Percentiles rank a stretch among this genome's conserved stretches.
Conservation (phyloP, 1,284 basidiomycete genomes). For the Ustilago lituana region DNA sequence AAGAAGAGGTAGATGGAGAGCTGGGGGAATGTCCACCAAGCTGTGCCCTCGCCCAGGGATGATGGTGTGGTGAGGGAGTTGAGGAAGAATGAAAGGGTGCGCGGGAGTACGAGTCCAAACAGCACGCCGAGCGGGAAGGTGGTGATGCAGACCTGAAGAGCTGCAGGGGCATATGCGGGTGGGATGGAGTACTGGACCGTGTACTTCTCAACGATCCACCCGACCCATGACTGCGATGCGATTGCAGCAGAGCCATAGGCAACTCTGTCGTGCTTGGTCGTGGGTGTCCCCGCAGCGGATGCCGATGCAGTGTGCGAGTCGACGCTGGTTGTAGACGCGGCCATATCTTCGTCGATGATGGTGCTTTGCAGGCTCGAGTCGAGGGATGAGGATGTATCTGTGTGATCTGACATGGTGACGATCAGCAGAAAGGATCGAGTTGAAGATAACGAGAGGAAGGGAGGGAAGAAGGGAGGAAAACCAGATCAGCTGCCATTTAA, state of each 20-base stretch:
- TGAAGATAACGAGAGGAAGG: neutral
- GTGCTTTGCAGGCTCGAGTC: neutral
- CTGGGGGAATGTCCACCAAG: conserved; percentile 27
- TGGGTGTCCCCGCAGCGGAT: neutral
- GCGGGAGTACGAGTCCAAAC: conserved; percentile 41
- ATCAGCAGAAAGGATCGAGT: neutral
- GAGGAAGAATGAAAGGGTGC: conserved; percentile 12
- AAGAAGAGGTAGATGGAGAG: conserved; percentile 52
- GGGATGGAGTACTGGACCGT: conserved; percentile 45
- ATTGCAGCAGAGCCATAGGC: neutral
- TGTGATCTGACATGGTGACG: conserved; percentile 7
- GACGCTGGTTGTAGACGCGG: conserved; percentile 10
- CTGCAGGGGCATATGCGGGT: conserved; percentile 43
- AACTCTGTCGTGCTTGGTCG: conserved; percentile 4
- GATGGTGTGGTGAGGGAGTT: neutral
- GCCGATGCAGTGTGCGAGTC: neutral
- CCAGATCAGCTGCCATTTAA: too few relatives aligned
- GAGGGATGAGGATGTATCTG: neutral
- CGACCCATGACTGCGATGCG: conserved; percentile 6
- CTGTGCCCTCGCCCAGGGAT: neutral
- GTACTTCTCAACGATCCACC: conserved; percentile 31
- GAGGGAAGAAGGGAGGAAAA: too few relatives aligned
- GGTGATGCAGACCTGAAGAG: conserved; percentile 41
- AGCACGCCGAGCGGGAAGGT: conserved; percentile 51
- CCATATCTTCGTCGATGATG: too few relatives aligned